Conservation (phyloP, 2,329 filamentous ascomycete genomes). For the Delphinella strobiligena region DNA sequence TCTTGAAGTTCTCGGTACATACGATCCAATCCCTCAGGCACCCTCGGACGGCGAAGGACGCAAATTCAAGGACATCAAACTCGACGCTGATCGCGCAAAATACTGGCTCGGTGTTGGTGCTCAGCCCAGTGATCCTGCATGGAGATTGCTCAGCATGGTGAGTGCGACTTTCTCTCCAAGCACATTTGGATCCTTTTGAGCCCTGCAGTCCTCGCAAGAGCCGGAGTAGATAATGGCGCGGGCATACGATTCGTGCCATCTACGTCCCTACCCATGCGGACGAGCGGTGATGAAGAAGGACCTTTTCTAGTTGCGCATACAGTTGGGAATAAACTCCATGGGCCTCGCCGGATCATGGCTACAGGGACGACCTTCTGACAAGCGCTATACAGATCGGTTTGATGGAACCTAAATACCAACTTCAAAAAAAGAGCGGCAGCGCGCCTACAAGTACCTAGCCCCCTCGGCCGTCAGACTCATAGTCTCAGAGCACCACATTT, state of each 20-base stretch:
- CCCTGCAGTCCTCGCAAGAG: background rate
- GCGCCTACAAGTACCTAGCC: too few species aligned
- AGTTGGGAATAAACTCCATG: too few species aligned
- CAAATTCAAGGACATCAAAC: slow-evolving; percentile 80
- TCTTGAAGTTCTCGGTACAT: slow-evolving; percentile 74
- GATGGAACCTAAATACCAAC: slow-evolving; percentile 25
- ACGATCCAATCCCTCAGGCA: slow-evolving; percentile 45
- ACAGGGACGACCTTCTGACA: too few species aligned
- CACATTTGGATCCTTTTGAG: background rate
- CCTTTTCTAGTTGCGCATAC: too few species aligned
- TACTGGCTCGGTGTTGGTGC: slow-evolving; percentile 98
- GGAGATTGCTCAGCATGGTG: slow-evolving; percentile 77
- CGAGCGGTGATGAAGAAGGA: too few species aligned
- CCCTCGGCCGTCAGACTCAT: too few species aligned
- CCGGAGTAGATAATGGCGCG: too few species aligned
- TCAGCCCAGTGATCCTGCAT: slow-evolving; percentile 81
- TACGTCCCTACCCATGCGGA: too few species aligned
- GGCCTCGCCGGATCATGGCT: too few species aligned
- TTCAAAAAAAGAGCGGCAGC: slow-evolving; percentile 2
- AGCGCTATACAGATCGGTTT: slow-evolving; percentile 31
- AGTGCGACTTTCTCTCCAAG: slow-evolving; percentile 10
- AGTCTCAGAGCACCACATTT: too few species aligned
- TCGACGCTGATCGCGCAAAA: slow-evolving; percentile 68
- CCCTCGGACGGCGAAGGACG: slow-evolving; percentile 39
- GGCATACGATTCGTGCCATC: too few species aligned